Evolutionary conservation across 2,329 filamentous ascomycete genomes (phyloP), one percentile per base, ranked within the genome.

Genomic region (Diaporthe caulivora): DNA sequence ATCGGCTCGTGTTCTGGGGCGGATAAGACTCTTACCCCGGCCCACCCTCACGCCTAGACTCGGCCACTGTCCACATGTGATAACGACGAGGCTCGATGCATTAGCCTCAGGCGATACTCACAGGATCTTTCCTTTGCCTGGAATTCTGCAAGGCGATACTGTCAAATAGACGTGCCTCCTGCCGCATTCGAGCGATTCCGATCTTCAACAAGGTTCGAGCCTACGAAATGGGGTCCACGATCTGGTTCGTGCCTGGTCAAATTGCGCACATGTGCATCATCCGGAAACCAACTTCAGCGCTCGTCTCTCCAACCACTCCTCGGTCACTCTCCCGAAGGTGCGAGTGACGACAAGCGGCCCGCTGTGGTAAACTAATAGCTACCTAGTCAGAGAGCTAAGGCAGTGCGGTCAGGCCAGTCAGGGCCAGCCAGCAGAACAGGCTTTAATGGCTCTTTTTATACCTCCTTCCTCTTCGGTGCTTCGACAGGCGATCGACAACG

Each of bases 401-500:
- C 44, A 67, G 29, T 13, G 18, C 8, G 34, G 13, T 26, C 60
- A 44, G 37, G 15, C 24, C 37, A 47, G 58, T 31, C 40, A 17
- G 40, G 11, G 44, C 62, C 47, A 21, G n/a, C 44, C 47, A 40
- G n/a, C 29, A 47, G 6, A 18, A 17, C 21, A 24, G 11, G 26
- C 60, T 24, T 34, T 17, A 49, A 49, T 37, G 42, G 44, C 42
- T n/a, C 17, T 37, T 34, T 24, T 26, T 65, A n/a, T 21, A 51
- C 29, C 62, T 65, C 62, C 62, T 40, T 65, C 62, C 62, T 65
- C 42, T 65, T 51, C 62, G 13, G 62, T 26, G 21, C 62, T 51
- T n/a, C 47, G 15, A 31, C 44, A 26, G 44, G 29, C 31, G 62
- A 51, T 65, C 42, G 29, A 10, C 62, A 24, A n/a, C 21, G 31